Percentiles rank a stretch among this genome's conserved stretches.
These are phyloP conservation scores for Bipolaris bicolor DNA, from an alignment of 2,329 filamentous ascomycete species.

Conservation along the genomic window DNA sequence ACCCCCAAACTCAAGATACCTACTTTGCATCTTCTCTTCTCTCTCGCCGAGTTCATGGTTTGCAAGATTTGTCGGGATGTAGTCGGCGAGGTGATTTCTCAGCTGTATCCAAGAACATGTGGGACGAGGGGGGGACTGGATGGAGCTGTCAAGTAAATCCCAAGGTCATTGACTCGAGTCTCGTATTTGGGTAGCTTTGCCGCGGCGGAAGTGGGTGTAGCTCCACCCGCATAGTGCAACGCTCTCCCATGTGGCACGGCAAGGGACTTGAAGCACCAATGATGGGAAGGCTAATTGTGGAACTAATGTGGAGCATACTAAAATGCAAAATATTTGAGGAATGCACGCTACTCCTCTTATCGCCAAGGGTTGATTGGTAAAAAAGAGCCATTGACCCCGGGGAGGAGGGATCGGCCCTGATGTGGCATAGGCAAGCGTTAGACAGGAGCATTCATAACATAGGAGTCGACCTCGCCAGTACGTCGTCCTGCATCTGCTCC, in stretches of 20 bases:
- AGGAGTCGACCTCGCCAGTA: conserved; percentile 21
- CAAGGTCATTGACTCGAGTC: neutral
- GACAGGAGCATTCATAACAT: conserved; percentile 10
- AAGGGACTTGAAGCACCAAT: conserved; percentile 5
- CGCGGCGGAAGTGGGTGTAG: conserved; percentile 1
- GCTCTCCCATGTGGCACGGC: conserved; percentile 11
- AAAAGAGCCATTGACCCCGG: conserved; percentile 7
- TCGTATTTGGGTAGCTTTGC: neutral
- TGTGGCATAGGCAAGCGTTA: conserved; percentile 1
- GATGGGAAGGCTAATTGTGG: neutral
- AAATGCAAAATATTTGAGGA: neutral
- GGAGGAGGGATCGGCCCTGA: conserved; percentile 11
- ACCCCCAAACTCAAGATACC: neutral
- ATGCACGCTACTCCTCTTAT: conserved; percentile 2
- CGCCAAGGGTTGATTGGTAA: conserved; percentile 1
- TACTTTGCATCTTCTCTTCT: too few relatives aligned
- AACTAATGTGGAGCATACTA: conserved; percentile 1
- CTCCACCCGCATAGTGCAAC: conserved; percentile 1
- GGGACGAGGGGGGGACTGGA: neutral
- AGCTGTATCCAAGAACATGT: too few relatives aligned
- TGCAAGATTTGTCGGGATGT: too few relatives aligned
- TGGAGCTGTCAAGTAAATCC: neutral
- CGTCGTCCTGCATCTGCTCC: conserved; percentile 4
- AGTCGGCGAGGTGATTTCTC: too few relatives aligned
- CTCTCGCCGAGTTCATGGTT: neutral